These are phyloP conservation scores for Lasiodiplodia citricola DNA, from an alignment of 2,329 filamentous ascomycete genomes.

Conservation along the genomic window DNA sequence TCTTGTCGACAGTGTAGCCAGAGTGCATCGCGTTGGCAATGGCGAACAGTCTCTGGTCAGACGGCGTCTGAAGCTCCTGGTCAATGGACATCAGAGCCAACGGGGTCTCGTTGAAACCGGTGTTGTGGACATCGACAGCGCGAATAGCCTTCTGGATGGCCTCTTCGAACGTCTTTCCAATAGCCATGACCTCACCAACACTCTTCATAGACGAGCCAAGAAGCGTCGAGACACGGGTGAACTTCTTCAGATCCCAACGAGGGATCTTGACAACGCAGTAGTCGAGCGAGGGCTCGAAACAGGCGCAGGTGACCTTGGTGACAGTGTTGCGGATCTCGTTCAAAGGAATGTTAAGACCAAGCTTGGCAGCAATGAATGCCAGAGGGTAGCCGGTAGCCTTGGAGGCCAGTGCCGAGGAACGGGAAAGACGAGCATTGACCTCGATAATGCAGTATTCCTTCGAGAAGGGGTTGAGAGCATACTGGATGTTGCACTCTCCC, in stretches of 20 bases:
- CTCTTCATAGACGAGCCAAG: constrained; percentile 99
- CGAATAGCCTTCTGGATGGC: constrained; percentile 98
- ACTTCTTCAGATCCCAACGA: constrained; percentile 98
- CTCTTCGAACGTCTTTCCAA: constrained; percentile 95
- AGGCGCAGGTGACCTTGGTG: constrained; percentile 93
- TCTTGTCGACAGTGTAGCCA: constrained; percentile 93
- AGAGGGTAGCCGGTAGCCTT: constrained; percentile 97
- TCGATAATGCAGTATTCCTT: constrained; percentile 99
- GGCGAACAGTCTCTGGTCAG: constrained; percentile 94
- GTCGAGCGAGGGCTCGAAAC: constrained; percentile 97
- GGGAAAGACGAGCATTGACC: constrained; percentile 93
- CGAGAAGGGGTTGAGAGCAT: constrained; percentile 93
- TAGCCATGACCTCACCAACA: constrained; percentile 98
- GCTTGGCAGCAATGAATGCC: constrained; percentile 95
- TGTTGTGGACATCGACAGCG: constrained; percentile 91
- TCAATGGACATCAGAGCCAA: constrained; percentile 92
- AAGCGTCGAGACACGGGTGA: constrained; percentile 92
- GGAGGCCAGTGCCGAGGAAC: constrained; percentile 93
- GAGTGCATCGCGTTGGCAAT: constrained; percentile 97
- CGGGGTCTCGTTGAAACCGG: constrained; percentile 88
- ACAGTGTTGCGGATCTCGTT: constrained; percentile 97
- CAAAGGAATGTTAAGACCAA: constrained; percentile 90
- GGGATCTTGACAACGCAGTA: constrained; percentile 99
- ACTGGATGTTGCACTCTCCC: constrained; percentile 99
- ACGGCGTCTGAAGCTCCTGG: constrained; percentile 93